These are phyloP conservation scores for Mucor sp. DNA, from an alignment of 371 early-diverging fungal species.

Conservation along the genomic window DNA sequence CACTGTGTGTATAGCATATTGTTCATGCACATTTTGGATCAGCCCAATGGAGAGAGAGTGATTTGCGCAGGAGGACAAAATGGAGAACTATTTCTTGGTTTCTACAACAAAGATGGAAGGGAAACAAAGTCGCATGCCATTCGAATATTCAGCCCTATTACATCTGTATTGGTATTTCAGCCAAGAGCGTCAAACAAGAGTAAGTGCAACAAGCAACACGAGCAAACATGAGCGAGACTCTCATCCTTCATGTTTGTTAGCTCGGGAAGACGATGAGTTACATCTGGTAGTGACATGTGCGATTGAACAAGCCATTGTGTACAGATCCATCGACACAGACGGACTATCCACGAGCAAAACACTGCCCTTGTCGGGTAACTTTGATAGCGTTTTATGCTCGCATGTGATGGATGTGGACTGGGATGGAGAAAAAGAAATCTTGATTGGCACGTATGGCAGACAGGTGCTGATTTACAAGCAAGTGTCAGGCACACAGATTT, in stretches of 20 bases:
- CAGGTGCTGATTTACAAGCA: conserved; percentile 75
- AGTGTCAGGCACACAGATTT: conserved; percentile 50
- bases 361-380: conserved; percentile 58
- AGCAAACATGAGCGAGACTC: not conserved
- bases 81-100: conserved; percentile 54
- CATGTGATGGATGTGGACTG: conserved; percentile 78
- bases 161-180: conserved; percentile 52
- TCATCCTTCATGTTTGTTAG: not conserved
- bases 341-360: conserved; percentile 45
- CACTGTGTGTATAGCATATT: conserved; percentile 36
- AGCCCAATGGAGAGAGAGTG: conserved; percentile 40
- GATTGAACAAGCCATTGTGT: conserved; percentile 63
- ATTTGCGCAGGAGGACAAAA: conserved; percentile 67
- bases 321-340: conserved; percentile 49
- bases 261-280: conserved; percentile 33
- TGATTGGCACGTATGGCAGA: conserved; percentile 76
- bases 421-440: conserved; percentile 70
- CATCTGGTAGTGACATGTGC: conserved; percentile 67
- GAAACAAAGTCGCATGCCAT: conserved; percentile 37
- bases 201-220: conserved; percentile 9
- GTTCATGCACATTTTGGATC: conserved; percentile 55
- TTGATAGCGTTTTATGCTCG: conserved; percentile 69
- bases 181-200: conserved; percentile 47
- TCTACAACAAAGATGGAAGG: conserved; percentile 36
- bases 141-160: conserved; percentile 48